Percentiles rank a stretch among this genome's conserved stretches.
Evolutionary conservation across 2,329 filamentous ascomycete species (phyloP).

Genomic region (Fusarium dlaminii): DNA sequence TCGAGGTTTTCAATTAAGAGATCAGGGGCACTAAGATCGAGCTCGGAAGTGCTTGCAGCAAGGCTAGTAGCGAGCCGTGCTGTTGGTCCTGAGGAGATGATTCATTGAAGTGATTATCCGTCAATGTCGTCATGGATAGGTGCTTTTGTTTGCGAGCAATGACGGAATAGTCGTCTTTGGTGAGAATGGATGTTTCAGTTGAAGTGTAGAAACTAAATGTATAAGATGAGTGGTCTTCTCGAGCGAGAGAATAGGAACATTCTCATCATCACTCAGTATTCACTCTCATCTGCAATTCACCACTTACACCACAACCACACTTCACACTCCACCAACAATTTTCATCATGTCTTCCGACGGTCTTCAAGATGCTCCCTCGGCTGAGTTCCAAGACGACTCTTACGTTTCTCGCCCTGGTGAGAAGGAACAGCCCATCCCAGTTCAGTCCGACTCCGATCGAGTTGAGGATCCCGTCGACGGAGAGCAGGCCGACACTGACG

Average conservation of each 20-base stretch:
- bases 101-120: constrained; percentile 23
- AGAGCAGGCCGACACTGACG: constrained; percentile 24
- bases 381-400: constrained; percentile 25
- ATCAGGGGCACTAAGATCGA: constrained; percentile 12
- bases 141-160: constrained; percentile 8
- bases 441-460: constrained; percentile 30
- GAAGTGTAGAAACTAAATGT: neutral
- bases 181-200: neutral
- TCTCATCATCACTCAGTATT: neutral
- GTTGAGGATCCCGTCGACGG: constrained; percentile 29
- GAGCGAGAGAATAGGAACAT: accelerated
- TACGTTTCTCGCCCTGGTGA: constrained; percentile 32
- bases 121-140: constrained; percentile 40
- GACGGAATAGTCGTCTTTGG: constrained; percentile 2
- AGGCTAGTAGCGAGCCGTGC: neutral
- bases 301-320: neutral
- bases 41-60: constrained; percentile 15
- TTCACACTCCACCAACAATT: neutral
- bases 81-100: constrained; percentile 27
- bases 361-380: constrained; percentile 15
- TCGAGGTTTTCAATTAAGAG: constrained; percentile 3
- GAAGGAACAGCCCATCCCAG: constrained; percentile 31
- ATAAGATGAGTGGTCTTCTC: constrained; percentile 14
- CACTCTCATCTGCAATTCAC: neutral
- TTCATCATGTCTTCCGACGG: constrained; percentile 29